phyloP scores from a whole-genome alignment of 164 flowering plant genomes.

The Pachysandra terminalis region DNA sequence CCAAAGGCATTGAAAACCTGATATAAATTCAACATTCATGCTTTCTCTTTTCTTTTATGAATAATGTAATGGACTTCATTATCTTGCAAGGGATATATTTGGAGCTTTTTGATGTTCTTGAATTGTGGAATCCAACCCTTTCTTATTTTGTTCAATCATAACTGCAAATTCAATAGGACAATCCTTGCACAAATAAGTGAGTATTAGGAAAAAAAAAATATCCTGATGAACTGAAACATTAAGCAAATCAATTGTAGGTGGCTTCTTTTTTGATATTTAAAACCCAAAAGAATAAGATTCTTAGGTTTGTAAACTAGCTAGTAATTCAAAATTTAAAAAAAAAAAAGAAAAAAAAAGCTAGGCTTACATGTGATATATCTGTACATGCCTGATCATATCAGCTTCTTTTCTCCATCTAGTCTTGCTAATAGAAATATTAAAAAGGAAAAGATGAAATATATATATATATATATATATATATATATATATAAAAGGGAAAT shows the following conservation, averaged over 20 bases:
- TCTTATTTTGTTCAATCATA: no score
- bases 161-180: not conserved
- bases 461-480: no score
- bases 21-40: no score
- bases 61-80: no score
- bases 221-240: not conserved
- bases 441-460: not conserved
- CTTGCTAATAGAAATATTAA: not conserved
- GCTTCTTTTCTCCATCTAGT: slow-evolving; percentile 12
- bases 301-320: not conserved
- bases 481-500: slow-evolving; percentile 1
- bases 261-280: not conserved
- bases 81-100: no score
- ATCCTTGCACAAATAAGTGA: not conserved
- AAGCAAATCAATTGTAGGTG: not conserved
- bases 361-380: slow-evolving; percentile 20
- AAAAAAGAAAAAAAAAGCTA: not conserved
- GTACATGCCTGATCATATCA: slow-evolving; percentile 27
- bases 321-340: not conserved
- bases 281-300: not conserved
- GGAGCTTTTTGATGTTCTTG: no score
- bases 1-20: no score
- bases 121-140: no score
- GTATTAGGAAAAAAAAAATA: not conserved
- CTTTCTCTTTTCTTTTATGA: no score